Evolutionary conservation across 345 rosid species (phyloP).

Genomic region (Carallia pectinifolia): DNA sequence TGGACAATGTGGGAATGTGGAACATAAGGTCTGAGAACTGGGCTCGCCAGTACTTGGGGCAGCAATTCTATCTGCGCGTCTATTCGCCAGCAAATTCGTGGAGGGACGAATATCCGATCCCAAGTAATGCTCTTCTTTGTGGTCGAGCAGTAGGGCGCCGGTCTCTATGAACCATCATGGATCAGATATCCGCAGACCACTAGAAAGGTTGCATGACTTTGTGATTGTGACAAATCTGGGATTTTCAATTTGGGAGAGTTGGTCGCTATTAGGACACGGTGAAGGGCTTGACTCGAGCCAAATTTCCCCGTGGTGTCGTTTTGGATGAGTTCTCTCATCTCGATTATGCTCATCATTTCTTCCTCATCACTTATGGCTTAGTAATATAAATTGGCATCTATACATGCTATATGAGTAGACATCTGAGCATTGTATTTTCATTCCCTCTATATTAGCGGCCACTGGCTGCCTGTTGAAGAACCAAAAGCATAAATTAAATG

Average conservation of each 20-base stretch:
- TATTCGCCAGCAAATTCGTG: constrained; percentile 52
- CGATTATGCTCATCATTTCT: background rate
- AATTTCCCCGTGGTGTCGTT: background rate
- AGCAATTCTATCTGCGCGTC: constrained; percentile 62
- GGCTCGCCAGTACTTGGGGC: constrained; percentile 66
- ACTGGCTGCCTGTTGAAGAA: no score
- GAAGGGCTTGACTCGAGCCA: constrained; percentile 25
- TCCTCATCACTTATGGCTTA: no score
- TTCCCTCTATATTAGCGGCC: no score
- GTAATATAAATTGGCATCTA: no score
- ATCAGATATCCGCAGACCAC: background rate
- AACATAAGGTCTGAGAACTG: constrained; percentile 70
- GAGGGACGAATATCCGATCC: constrained; percentile 73
- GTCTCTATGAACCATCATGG: constrained; percentile 16
- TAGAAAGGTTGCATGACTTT: constrained; percentile 13
- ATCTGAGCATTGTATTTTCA: no score
- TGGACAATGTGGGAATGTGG: constrained; percentile 85
- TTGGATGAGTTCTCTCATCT: no score
- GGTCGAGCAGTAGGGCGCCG: constrained; percentile 50
- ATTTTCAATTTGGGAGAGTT: background rate
- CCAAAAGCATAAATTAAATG: no score
- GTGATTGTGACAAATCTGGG: constrained; percentile 5
- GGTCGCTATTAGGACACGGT: background rate
- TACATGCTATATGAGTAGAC: no score
- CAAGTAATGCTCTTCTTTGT: constrained; percentile 54